phyloP scores from a whole-genome alignment of 805 yeast species.

The Ogataea parapolymorpha region DNA sequence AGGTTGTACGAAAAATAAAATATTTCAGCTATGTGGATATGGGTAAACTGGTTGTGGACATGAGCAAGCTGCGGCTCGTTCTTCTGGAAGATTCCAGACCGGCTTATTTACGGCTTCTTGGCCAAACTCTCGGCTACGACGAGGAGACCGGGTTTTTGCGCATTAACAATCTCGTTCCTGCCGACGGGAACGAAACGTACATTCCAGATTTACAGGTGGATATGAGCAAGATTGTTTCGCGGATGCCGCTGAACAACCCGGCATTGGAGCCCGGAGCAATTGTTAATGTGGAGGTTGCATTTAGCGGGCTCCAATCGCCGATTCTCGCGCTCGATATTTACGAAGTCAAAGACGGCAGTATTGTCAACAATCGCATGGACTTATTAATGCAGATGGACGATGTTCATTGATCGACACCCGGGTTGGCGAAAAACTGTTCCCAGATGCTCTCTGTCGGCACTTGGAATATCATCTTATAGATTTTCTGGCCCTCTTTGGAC shows the following conservation, averaged over 20 bases:
- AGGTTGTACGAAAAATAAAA: slow-evolving; percentile 6
- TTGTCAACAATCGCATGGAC: slow-evolving; percentile 13
- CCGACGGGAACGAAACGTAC: slow-evolving; percentile 1
- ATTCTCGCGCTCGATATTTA: slow-evolving; percentile 22
- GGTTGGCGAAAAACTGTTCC: slow-evolving; percentile 55
- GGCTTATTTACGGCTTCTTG: slow-evolving; percentile 20
- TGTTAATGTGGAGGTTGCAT: slow-evolving; percentile 24
- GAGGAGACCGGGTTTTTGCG: slow-evolving; percentile 14
- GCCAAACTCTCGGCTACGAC: slow-evolving; percentile 22
- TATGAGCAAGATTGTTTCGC: slow-evolving; percentile 9
- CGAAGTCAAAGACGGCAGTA: slow-evolving; percentile 19
- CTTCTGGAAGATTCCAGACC: slow-evolving; percentile 11
- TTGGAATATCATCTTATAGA: slow-evolving; percentile 59
- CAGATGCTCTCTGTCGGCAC: slow-evolving; percentile 65
- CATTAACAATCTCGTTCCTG: slow-evolving; percentile 14
- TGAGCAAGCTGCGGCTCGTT: slow-evolving; percentile 14
- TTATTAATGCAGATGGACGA: slow-evolving; percentile 15
- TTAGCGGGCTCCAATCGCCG: slow-evolving; percentile 9
- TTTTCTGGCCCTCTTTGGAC: slow-evolving; percentile 48
- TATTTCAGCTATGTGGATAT: slow-evolving; percentile 8
- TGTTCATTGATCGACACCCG: slow-evolving; percentile 15
- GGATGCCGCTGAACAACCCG: slow-evolving; percentile 5
- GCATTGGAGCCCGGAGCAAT: slow-evolving; percentile 19
- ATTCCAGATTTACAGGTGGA: slow-evolving; percentile 8
- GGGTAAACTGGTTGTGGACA: slow-evolving; percentile 22